Base-by-base conservation (phyloP, 371 early-diverging fungal genomes). In the Mucor plumbeus region DNA sequence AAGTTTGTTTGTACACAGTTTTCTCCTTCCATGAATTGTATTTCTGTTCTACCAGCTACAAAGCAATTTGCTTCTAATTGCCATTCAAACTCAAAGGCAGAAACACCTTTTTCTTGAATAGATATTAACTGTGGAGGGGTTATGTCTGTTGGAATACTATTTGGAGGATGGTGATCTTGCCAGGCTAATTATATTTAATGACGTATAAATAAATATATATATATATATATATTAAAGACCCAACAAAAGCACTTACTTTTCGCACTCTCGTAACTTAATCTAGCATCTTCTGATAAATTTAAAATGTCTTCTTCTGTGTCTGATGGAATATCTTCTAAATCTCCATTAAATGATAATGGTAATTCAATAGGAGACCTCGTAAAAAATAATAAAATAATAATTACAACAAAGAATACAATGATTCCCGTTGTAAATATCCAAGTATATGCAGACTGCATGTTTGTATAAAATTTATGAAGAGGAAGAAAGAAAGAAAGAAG, bases 91-190 rank as follows among this genome's bases (percentile, higher is more conserved):
- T 92, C 90, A 89, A 92, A 94, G 13, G 94, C 94, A 35, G 87
- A 87, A 3, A 94, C 93, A 58, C 94, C 94, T 75, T 92, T 91
- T 72, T 94, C 94, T 71, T 89, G 89, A 58, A 94, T 92, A n/a
- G 86, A 84, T 15, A 85, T 68, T 43, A 82, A 72, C 61, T 89
- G 90, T 7, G 88, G 83, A 48, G 83, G 75, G 5, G 89, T 89
- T 44, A 91, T 87, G 53, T 87, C 86, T 1, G 89, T 89, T 31
- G 86, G 82, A 35, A 88, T 72, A 53, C 85, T 83, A 60, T 84
- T 80, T 4, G 89, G 88, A 8, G 91, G 90, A 66, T 88, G 76
- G 13, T 79, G 80, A 34, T 79, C 75, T 15, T 55, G 55, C 55
- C 55, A 55, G 35, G 55, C 55, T 55, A n/a, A 11, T 50, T 17